Percentiles rank a stretch among this genome's conserved stretches.
These are phyloP conservation scores for Penicillium longicatenatum DNA, from an alignment of 495 filamentous ascomycete species.

Conservation along the genomic window DNA sequence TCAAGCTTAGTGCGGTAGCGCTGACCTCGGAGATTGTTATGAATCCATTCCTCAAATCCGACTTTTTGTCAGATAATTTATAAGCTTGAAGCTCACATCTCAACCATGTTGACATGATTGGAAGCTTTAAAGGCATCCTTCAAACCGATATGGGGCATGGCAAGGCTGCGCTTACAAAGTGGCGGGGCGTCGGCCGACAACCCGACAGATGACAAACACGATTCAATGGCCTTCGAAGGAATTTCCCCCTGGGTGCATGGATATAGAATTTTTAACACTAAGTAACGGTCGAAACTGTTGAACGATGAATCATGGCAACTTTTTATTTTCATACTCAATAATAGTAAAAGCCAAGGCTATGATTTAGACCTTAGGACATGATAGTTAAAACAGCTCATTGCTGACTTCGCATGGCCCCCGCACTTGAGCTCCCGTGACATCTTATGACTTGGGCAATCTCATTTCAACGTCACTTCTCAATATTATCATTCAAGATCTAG, in stretches of 20 bases:
- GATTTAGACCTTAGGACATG: too few species aligned
- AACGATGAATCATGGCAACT: too few species aligned
- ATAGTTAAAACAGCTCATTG: not conserved
- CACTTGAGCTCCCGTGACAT: not conserved
- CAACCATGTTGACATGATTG: not conserved
- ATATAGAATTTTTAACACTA: too few species aligned
- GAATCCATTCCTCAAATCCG: not conserved
- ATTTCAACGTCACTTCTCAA: not conserved
- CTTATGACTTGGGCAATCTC: not conserved
- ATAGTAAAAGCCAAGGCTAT: too few species aligned
- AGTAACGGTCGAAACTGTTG: too few species aligned
- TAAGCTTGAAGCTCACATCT: not conserved
- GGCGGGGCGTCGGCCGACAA: not conserved
- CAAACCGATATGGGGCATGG: not conserved
- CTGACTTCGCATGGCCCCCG: not conserved
- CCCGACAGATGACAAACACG: not conserved
- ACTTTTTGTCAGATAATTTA: not conserved
- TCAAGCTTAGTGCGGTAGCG: too few species aligned
- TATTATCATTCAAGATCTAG: not conserved
- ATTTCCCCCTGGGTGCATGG: too few species aligned
- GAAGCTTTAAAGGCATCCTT: not conserved
- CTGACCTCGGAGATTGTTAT: not conserved
- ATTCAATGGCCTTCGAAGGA: too few species aligned
- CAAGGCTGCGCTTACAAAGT: not conserved
- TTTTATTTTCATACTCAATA: too few species aligned